These are phyloP conservation scores for Mortierella sp. DNA, from an alignment of 371 early-diverging fungal genomes.

Conservation along the genomic window DNA sequence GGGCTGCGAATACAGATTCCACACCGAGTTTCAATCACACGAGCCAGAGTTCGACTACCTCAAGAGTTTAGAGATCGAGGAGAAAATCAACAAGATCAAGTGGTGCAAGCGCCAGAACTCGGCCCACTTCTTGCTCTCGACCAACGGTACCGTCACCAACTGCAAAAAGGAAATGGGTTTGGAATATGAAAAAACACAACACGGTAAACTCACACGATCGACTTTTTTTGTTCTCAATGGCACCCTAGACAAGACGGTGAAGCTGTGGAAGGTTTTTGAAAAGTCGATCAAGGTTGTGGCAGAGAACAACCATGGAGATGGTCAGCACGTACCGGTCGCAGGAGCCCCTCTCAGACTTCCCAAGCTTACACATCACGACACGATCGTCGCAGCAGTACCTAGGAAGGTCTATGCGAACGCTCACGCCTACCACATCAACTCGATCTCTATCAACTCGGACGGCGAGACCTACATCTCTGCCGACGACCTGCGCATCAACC, in stretches of 20 bases:
- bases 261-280: constrained; percentile 99
- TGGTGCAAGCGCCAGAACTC: constrained; percentile 96
- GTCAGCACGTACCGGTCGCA: constrained; percentile 63
- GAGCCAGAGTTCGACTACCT: constrained; percentile 99
- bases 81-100: constrained; percentile 99
- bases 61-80: constrained; percentile 99
- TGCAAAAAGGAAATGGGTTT: background rate
- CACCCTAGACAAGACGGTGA: constrained; percentile 95
- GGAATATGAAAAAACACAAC: background rate
- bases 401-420: constrained; percentile 96
- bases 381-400: constrained; percentile 95
- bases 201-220: background rate
- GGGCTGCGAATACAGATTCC: constrained; percentile 98
- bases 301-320: constrained; percentile 85
- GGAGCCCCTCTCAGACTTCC: constrained; percentile 80
- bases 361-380: constrained; percentile 90
- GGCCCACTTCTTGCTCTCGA: constrained; percentile 96
- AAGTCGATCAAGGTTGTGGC: constrained; percentile 95
- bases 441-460: constrained; percentile 98
- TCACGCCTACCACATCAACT: constrained; percentile 99
- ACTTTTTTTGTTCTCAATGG: background rate
- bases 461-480: constrained; percentile 97
- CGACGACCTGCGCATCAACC: constrained; percentile 98
- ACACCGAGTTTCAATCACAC: constrained; percentile 99
- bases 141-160: constrained; percentile 81